Evolutionary conservation across 108 stramenopile genomes (phyloP), one percentile per base, ranked within the genome.

Genomic region (Asterionellopsis glacialis): DNA sequence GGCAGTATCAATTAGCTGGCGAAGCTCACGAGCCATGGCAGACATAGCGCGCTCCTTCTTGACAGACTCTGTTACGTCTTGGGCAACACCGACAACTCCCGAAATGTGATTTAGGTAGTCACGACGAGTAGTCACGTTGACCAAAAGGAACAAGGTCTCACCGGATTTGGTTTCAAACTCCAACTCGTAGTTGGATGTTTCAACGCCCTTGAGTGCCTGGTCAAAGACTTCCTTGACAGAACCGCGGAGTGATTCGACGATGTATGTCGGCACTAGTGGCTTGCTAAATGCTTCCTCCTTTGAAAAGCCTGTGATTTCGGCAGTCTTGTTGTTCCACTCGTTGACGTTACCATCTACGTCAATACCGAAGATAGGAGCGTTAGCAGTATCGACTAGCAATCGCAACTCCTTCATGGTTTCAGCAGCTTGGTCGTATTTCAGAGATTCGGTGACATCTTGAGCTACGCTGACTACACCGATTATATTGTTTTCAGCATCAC

Each of bases 381-480:
- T 90, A 16, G 89, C 85, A 9, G 70, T 70, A 42, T 87, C 90
- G 59, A 91, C 80, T 15, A 85, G 44, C 41, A 58, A 47, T 1
- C 69, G 51, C 49, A 85, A 42, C 15, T 78, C 79, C 27, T 65
- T 51, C 28, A 63, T 59, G 9, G 69, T 73, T 43, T 55, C 51
- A 15, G 33, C 64, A 13, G 57, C 56, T 19, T 51, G 40, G 33
- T 68, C 59, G 49, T 63, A 33, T 54, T 79, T 53, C 16, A 76
- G 61, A 18, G 72, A 56, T 44, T 82, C 89, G 23, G 89, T 90
- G 39, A 90, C 84, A 70, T 89, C 85, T 64, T 90, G 85, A 2
- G 82, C 90, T 44, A 91, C 72, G 38, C 63, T 67, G 11, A 91
- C 73, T 19, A 77, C 90, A 60, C 90, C 90, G 14, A 85, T 72